A percentile compares a stretch with the other conserved stretches of the same genome.
Conservation (phyloP, 2,329 filamentous ascomycete species). For the Aschersonia sp. region DNA sequence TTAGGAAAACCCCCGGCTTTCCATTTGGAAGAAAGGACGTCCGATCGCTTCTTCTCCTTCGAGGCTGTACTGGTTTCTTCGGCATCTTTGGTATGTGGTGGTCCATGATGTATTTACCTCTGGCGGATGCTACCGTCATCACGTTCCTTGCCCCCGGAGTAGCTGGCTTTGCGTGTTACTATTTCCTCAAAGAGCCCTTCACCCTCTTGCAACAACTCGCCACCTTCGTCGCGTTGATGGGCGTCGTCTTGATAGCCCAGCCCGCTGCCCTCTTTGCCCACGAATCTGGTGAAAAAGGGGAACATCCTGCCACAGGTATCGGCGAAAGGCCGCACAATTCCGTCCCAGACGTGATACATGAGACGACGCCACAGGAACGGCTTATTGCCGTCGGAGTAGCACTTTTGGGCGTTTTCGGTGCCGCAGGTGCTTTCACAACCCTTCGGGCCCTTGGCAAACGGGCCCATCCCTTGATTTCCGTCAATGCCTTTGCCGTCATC, state of each 20-base stretch:
- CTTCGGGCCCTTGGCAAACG: slow-evolving; percentile 70
- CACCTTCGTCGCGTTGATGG: slow-evolving; percentile 58
- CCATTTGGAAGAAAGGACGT: slow-evolving; percentile 57
- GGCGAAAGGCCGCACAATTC: neutral
- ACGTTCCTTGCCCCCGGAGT: slow-evolving; percentile 74
- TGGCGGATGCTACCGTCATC: slow-evolving; percentile 80
- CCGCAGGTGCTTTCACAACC: slow-evolving; percentile 57
- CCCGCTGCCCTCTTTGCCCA: slow-evolving; percentile 42
- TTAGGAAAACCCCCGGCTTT: slow-evolving; percentile 48
- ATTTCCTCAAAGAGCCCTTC: slow-evolving; percentile 63
- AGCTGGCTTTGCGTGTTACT: slow-evolving; percentile 65
- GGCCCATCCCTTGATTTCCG: slow-evolving; percentile 68
- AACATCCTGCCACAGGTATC: neutral
- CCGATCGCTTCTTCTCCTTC: slow-evolving; percentile 48
- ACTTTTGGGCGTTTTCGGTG: slow-evolving; percentile 64
- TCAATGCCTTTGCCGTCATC: slow-evolving; percentile 69
- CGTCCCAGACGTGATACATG: slow-evolving; percentile 18
- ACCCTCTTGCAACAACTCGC: slow-evolving; percentile 65
- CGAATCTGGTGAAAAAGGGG: neutral
- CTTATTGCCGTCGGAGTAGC: slow-evolving; percentile 57
- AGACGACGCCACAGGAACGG: slow-evolving; percentile 46
- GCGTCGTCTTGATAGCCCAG: slow-evolving; percentile 71
- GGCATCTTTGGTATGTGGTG: slow-evolving; percentile 67
- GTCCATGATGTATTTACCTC: slow-evolving; percentile 57
- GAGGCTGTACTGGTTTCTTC: slow-evolving; percentile 60